Evolutionary conservation across 1,284 basidiomycete species (phyloP).

Genomic region (Sanghuangporus weigelae): DNA sequence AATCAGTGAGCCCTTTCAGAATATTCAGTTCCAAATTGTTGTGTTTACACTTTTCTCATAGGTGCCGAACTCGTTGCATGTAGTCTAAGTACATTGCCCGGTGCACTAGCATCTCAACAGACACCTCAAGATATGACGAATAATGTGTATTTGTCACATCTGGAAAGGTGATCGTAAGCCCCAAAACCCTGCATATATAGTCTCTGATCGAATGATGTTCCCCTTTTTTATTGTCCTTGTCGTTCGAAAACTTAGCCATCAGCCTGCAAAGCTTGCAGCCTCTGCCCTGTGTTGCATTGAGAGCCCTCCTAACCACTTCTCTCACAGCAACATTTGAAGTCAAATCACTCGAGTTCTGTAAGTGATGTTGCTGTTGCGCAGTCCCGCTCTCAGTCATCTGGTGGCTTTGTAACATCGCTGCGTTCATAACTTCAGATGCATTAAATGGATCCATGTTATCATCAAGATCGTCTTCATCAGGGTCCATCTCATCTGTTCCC

Average conservation of each 20-base stretch:
- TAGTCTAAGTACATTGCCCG: background rate
- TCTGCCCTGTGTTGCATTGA: conserved; percentile 24
- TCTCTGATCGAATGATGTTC: conserved; percentile 21
- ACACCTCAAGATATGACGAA: background rate
- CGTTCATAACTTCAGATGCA: background rate
- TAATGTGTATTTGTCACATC: conserved; percentile 2
- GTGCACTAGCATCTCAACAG: background rate
- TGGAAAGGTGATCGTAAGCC: conserved; percentile 11
- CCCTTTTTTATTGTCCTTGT: conserved; percentile 31
- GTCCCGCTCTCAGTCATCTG: background rate
- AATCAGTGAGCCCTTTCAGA: conserved; percentile 8
- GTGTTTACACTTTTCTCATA: conserved; percentile 3
- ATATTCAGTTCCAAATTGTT: conserved; percentile 18
- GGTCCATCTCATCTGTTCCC: background rate
- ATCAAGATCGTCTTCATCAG: background rate
- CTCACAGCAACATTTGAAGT: background rate
- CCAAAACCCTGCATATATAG: conserved; percentile 18
- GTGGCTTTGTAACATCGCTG: too few relatives aligned
- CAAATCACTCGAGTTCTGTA: too few relatives aligned
- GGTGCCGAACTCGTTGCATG: background rate
- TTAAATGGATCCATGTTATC: background rate
- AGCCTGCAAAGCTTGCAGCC: conserved; percentile 27
- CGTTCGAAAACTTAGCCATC: conserved; percentile 28
- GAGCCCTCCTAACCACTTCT: conserved; percentile 21
- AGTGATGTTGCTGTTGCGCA: background rate